Evolutionary conservation across 768 basidiomycete genomes (phyloP), one percentile per base, ranked within the genome.

Genomic region (Paxillus involutus): DNA sequence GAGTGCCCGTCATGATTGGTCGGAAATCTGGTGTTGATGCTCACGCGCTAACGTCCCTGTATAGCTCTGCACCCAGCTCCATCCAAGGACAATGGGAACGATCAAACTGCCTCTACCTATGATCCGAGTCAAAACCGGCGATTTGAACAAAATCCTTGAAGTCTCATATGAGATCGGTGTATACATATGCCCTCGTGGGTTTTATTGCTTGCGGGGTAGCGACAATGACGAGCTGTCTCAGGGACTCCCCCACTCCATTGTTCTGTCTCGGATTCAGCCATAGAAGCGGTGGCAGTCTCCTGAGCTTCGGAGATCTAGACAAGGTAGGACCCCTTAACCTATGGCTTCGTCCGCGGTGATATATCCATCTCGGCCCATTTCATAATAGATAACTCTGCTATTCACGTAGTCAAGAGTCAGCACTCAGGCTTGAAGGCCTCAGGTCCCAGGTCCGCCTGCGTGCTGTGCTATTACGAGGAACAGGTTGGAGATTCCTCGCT

Each of bases 321-420:
- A 26, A 26, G 26, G 26, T 17, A 30, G 37, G 35, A 43, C 51
- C 9, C 35, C 11, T 35, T 32, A 32, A 12, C 5, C 12, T 12
- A 33, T 49, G 39, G 44, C 50, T 65, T 59, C 54, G 57, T 53
- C 60, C 63, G 60, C 57, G 63, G 59, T 35, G 51, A 60, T 14
- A 26, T 26, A 60, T 14, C 32, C 12, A 2, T 11, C 6, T 26
- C 26, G 6, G 26, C 26, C 4, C 26, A 6, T 26, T 26, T 26
- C 26, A 26, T 26, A 26, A 26, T 26, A 26, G 26, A 26, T 26
- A 6, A 26, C 4, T 26, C 26, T 26, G 26, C 26, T 26, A 26
- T 26, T 6, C 26, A 26, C 26, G 26, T 26, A 26, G 26, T 26
- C 26, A 26, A 26, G 26, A 26, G 5, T 26, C 26, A 26, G 26